phyloP scores from a whole-genome alignment of 768 basidiomycete genomes.

The Piloderma croceum region DNA sequence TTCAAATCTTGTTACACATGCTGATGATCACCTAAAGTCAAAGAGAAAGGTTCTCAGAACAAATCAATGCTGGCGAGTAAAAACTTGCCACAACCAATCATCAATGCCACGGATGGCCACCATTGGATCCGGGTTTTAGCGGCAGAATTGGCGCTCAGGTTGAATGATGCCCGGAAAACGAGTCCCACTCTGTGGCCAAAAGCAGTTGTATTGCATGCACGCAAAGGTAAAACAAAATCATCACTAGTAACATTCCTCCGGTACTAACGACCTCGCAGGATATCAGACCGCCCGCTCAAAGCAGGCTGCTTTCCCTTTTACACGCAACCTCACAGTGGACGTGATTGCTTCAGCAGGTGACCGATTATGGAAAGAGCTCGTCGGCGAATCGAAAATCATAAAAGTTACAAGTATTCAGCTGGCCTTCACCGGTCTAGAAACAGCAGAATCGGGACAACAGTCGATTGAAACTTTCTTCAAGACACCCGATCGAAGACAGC shows the following conservation, averaged over 20 bases:
- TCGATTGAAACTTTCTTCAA: conserved; percentile 86
- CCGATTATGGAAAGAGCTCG: conserved; percentile 81
- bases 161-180: conserved; percentile 73
- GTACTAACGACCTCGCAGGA: conserved; percentile 34
- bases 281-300: conserved; percentile 67
- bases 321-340: conserved; percentile 67
- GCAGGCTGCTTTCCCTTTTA: conserved; percentile 85
- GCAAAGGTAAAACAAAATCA: conserved; percentile 48
- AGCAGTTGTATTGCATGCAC: conserved; percentile 72
- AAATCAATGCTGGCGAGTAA: conserved; percentile 98
- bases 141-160: conserved; percentile 80
- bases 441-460: conserved; percentile 71
- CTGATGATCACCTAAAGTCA: conserved; percentile 47
- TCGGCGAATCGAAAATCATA: conserved; percentile 50
- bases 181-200: conserved; percentile 87
- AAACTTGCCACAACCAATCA: conserved; percentile 79
- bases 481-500: too few relatives aligned
- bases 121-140: conserved; percentile 92
- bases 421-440: conserved; percentile 73
- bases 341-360: conserved; percentile 69
- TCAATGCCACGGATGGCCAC: conserved; percentile 64
- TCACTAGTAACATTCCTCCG: background rate
- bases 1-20: background rate
- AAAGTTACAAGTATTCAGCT: conserved; percentile 71
- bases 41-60: conserved; percentile 69